Evolutionary conservation across 2,329 filamentous ascomycete genomes (phyloP).

Genomic region (Fusarium chuoi): DNA sequence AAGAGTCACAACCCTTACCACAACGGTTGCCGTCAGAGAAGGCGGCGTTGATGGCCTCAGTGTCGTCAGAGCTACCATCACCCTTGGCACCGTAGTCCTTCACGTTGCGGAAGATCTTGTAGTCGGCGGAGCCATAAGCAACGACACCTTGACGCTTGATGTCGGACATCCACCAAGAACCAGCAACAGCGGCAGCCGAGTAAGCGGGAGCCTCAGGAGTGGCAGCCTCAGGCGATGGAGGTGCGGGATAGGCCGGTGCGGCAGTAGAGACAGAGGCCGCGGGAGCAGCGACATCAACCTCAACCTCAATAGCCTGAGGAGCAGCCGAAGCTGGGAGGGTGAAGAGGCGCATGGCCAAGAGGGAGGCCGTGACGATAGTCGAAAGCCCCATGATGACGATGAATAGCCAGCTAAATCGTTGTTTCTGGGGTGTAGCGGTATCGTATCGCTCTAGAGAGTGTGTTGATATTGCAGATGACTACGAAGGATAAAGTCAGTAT

Average conservation of each 20-base stretch:
- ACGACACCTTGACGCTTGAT: constrained; percentile 76
- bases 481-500: constrained; percentile 22
- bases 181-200: constrained; percentile 33
- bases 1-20: constrained; percentile 82
- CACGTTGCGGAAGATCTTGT: constrained; percentile 82
- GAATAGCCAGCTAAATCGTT: constrained; percentile 48
- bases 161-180: constrained; percentile 75
- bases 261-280: not conserved
- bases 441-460: constrained; percentile 23
- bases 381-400: constrained; percentile 60
- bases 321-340: constrained; percentile 49
- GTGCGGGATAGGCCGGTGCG: not conserved
- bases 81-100: constrained; percentile 79
- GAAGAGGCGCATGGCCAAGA: constrained; percentile 58
- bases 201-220: not conserved
- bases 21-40: constrained; percentile 84
- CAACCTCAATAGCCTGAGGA: constrained; percentile 29
- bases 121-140: constrained; percentile 67
- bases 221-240: constrained; percentile 1
- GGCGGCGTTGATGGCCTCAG: constrained; percentile 85
- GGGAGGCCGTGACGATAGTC: constrained; percentile 53
- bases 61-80: constrained; percentile 80
- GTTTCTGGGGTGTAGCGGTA: constrained; percentile 24
- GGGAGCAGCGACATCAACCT: constrained; percentile 25
- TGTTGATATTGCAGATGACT: constrained; percentile 30